These are phyloP conservation scores for Yamadazyma ubonensis DNA, from an alignment of 805 yeast species.

Conservation along the genomic window DNA sequence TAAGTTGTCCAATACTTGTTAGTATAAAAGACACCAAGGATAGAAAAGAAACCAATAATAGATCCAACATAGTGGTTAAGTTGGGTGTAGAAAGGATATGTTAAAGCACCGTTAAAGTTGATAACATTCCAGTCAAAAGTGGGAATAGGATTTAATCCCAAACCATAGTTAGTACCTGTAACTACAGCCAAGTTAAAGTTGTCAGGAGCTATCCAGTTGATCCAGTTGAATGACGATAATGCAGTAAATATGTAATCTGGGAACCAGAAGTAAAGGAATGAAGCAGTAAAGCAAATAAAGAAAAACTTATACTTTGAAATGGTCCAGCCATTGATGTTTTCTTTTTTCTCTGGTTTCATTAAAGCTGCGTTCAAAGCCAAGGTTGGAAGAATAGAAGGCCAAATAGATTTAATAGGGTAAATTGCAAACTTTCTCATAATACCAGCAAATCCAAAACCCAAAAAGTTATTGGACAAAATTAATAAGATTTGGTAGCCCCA, in stretches of 20 bases:
- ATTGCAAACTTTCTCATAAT: slow-evolving; percentile 28
- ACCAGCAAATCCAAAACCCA: slow-evolving; percentile 35
- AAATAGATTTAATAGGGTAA: slow-evolving; percentile 26
- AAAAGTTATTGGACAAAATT: slow-evolving; percentile 24
- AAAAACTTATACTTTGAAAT: slow-evolving; percentile 28
- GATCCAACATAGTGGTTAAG: slow-evolving; percentile 22
- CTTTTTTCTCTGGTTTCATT: slow-evolving; percentile 25
- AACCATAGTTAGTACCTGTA: slow-evolving; percentile 47
- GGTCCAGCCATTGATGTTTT: slow-evolving; percentile 30
- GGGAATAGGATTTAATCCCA: slow-evolving; percentile 55
- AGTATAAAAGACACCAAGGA: slow-evolving; percentile 23
- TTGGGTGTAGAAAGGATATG: slow-evolving; percentile 42
- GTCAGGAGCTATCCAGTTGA: slow-evolving; percentile 55
- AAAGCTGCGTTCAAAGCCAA: slow-evolving; percentile 33
- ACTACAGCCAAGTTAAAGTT: slow-evolving; percentile 50
- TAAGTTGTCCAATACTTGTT: slow-evolving; percentile 26
- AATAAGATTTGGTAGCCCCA: slow-evolving; percentile 28
- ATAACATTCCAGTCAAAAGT: slow-evolving; percentile 54
- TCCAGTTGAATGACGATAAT: slow-evolving; percentile 51
- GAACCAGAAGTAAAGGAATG: slow-evolving; percentile 47
- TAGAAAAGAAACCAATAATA: slow-evolving; percentile 18
- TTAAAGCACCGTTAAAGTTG: slow-evolving; percentile 31
- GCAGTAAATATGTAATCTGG: slow-evolving; percentile 45
- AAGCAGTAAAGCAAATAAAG: slow-evolving; percentile 19
- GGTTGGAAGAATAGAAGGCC: slow-evolving; percentile 32